Conservation (phyloP, 2,329 filamentous ascomycete genomes). For the Cytospora schulzeri region DNA sequence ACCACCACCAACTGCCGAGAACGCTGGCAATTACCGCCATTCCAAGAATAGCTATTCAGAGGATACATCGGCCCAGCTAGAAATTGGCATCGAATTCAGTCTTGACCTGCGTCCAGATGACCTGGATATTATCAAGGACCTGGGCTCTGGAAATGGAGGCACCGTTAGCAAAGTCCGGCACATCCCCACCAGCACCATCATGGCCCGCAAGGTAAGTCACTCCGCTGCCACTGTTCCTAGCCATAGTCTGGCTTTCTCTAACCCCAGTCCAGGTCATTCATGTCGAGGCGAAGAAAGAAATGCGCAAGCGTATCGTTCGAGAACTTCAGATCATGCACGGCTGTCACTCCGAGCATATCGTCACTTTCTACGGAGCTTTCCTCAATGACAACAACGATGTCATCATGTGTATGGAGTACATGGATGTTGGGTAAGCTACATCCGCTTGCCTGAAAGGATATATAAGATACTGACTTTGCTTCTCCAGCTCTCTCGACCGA, state of each 20-base stretch:
- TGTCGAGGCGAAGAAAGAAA: slow-evolving; percentile 95
- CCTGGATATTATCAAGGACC: slow-evolving; percentile 87
- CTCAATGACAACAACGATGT: slow-evolving; percentile 96
- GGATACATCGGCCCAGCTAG: slow-evolving; percentile 69
- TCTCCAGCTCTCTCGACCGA: slow-evolving; percentile 74
- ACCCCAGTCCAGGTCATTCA: slow-evolving; percentile 77
- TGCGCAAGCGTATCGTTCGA: slow-evolving; percentile 93
- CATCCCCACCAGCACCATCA: slow-evolving; percentile 89
- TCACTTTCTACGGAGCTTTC: slow-evolving; percentile 97
- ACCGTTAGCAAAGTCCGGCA: slow-evolving; percentile 98
- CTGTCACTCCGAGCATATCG: slow-evolving; percentile 95
- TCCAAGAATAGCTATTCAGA: slow-evolving; percentile 57
- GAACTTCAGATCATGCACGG: slow-evolving; percentile 98
- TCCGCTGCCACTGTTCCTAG: background rate
- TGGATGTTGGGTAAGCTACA: slow-evolving; percentile 86
- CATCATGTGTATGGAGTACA: slow-evolving; percentile 99
- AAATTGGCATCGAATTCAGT: slow-evolving; percentile 97
- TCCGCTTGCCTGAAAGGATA: background rate
- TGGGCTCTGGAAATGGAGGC: slow-evolving; percentile 94
- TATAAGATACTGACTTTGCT: slow-evolving; percentile 25
- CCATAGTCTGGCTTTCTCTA: slow-evolving; percentile 14
- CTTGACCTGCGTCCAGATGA: slow-evolving; percentile 90
- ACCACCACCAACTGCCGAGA: slow-evolving; percentile 70
- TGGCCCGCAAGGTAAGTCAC: slow-evolving; percentile 85
- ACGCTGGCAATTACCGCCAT: slow-evolving; percentile 60